A percentile compares a stretch with the other conserved stretches of the same genome.
These are phyloP conservation scores for Paecilomyces formosus DNA, from an alignment of 2,329 filamentous ascomycete genomes.

Conservation along the genomic window DNA sequence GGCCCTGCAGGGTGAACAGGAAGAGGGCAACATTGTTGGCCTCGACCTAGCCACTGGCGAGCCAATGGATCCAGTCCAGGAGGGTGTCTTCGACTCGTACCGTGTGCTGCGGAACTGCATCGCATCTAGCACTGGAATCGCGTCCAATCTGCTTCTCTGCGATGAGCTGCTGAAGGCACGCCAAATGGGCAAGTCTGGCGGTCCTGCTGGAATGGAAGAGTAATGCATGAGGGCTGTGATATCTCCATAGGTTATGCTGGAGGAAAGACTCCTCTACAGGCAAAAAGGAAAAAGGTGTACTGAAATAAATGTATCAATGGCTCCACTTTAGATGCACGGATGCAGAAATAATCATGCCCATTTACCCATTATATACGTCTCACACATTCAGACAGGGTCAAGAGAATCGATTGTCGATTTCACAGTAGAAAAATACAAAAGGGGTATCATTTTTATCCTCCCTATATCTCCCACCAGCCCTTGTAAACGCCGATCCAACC, in stretches of 20 bases:
- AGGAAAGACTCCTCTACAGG: not conserved
- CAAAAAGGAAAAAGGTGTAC: not conserved
- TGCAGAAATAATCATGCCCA: not conserved
- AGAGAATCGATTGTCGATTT: not conserved
- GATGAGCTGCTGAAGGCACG: constrained; percentile 96
- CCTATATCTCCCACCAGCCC: not conserved
- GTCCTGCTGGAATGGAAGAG: constrained; percentile 36
- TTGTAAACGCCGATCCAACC: not conserved
- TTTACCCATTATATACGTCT: not conserved
- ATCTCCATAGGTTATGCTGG: not conserved
- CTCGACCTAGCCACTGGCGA: constrained; percentile 80
- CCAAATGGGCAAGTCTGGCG: constrained; percentile 64
- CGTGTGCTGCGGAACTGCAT: constrained; percentile 88
- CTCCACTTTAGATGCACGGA: not conserved
- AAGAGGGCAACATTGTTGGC: constrained; percentile 77
- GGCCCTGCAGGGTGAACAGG: constrained; percentile 74
- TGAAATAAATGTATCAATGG: not conserved
- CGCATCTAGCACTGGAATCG: constrained; percentile 89
- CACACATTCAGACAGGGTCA: not conserved
- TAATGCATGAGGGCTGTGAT: constrained; percentile 14
- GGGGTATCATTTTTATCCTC: constrained; percentile 3
- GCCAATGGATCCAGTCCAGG: constrained; percentile 89
- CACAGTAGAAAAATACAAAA: not conserved
- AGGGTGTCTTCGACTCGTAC: constrained; percentile 94
- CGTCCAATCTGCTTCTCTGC: constrained; percentile 87